phyloP scores from a whole-genome alignment of 2,329 filamentous ascomycete species.

The Verticillium alfalfae region DNA sequence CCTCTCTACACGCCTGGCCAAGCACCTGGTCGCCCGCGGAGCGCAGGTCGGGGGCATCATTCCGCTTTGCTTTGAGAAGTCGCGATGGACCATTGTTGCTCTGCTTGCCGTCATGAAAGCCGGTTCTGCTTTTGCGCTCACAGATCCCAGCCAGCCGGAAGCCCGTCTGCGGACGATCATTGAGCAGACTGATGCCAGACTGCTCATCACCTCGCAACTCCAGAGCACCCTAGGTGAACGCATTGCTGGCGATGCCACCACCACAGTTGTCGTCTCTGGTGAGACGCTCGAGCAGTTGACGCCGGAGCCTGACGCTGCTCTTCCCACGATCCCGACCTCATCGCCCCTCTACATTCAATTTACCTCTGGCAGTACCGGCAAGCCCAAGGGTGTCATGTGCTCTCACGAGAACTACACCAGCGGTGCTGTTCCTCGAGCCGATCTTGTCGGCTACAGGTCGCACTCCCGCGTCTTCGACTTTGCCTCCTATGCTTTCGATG shows the following conservation, averaged over 20 bases:
- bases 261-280: constrained; percentile 20
- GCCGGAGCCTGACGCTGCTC: constrained; percentile 6
- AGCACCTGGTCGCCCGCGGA: constrained; percentile 28
- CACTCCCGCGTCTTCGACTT: constrained; percentile 41
- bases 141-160: constrained; percentile 39
- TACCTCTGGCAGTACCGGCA: constrained; percentile 60
- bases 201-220: constrained; percentile 32
- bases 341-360: constrained; percentile 53
- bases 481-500: constrained; percentile 49
- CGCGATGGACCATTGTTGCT: constrained; percentile 37
- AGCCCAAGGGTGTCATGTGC: constrained; percentile 56
- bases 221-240: constrained; percentile 29
- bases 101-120: constrained; percentile 42
- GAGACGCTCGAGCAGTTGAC: constrained; percentile 3
- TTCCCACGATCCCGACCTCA: constrained; percentile 33
- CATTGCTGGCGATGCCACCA: constrained; percentile 27
- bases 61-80: constrained; percentile 47
- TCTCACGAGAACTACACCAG: constrained; percentile 41
- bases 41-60: constrained; percentile 32
- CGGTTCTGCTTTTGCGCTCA: constrained; percentile 41
- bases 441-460: constrained; percentile 33
- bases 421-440: constrained; percentile 34
- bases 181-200: constrained; percentile 31
- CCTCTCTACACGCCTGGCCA: constrained; percentile 34
- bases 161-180: constrained; percentile 37